Conservation (phyloP, 805 yeast genomes). For the Sugiyamaella chiloensis region DNA sequence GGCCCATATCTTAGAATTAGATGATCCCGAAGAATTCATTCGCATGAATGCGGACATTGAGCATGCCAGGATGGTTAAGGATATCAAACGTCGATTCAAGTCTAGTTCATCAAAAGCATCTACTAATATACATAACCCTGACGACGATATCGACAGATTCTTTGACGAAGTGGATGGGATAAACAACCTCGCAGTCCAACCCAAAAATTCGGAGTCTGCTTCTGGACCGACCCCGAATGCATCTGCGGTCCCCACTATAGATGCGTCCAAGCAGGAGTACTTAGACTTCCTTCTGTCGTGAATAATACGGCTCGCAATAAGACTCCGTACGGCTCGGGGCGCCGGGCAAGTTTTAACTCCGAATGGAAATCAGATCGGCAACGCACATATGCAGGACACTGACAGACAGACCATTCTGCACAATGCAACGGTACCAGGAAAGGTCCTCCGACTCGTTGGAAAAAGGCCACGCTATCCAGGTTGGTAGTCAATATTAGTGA, state of each 20-base stretch:
- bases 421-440: too few relatives aligned
- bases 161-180: constrained; percentile 22
- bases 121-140: constrained; percentile 2
- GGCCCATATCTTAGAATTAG: constrained; percentile 7
- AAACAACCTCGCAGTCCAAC: too few relatives aligned
- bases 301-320: background rate
- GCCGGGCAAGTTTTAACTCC: too few relatives aligned
- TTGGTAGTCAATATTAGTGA: too few relatives aligned
- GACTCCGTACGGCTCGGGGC: background rate
- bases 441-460: too few relatives aligned
- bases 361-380: too few relatives aligned
- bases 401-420: too few relatives aligned
- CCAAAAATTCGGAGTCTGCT: too few relatives aligned
- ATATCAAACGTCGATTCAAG: constrained; percentile 20
- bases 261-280: constrained; percentile 16
- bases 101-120: background rate
- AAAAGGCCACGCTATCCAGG: too few relatives aligned
- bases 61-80: constrained; percentile 14
- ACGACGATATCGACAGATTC: constrained; percentile 25
- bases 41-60: constrained; percentile 21
- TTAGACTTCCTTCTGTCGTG: constrained; percentile 15
- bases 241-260: too few relatives aligned
- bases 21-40: constrained; percentile 17
- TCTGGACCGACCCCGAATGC: too few relatives aligned
- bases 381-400: too few relatives aligned